Evolutionary conservation across 2,329 filamentous ascomycete species (phyloP).

Genomic region (Alternaria postmessia): DNA sequence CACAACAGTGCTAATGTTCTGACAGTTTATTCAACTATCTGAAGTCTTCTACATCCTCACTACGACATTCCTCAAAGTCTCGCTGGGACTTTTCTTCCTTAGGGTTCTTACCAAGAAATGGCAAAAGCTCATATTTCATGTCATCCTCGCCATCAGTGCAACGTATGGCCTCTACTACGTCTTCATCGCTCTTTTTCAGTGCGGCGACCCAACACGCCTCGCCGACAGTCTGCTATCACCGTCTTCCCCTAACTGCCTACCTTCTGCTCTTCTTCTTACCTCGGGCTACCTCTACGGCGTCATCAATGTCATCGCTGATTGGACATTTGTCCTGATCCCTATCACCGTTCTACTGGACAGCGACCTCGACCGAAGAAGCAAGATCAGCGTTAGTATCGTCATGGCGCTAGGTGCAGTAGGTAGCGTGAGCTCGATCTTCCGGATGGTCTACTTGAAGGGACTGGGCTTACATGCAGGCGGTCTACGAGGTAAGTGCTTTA

Average conservation of each 20-base stretch:
- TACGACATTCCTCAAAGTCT: conserved; percentile 58
- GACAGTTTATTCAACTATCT: conserved; percentile 41
- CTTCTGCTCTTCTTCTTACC: conserved; percentile 29
- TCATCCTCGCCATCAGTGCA: conserved; percentile 3
- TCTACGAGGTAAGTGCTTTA: conserved; percentile 19
- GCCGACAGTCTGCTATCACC: conserved; percentile 29
- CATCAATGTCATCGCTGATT: conserved; percentile 45
- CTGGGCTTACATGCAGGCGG: conserved; percentile 22
- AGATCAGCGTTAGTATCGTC: conserved; percentile 56
- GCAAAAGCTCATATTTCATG: conserved; percentile 30
- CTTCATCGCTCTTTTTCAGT: conserved; percentile 41
- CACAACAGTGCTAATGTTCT: conserved; percentile 3
- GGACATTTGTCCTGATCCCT: conserved; percentile 47
- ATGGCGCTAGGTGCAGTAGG: conserved; percentile 54
- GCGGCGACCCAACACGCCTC: conserved; percentile 38
- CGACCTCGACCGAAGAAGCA: conserved; percentile 55
- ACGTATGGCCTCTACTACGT: conserved; percentile 41
- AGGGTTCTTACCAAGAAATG: conserved; percentile 44
- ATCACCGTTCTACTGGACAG: conserved; percentile 49
- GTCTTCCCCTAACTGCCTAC: conserved; percentile 30
- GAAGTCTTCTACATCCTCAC: conserved; percentile 63
- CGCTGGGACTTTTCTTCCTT: conserved; percentile 48
- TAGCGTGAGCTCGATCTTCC: conserved; percentile 42
- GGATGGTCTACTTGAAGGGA: conserved; percentile 44
- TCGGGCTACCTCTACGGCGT: conserved; percentile 44